A percentile compares a stretch with the other conserved stretches of the same genome.
These are phyloP conservation scores for Panaeolus cyanescens DNA, from an alignment of 768 basidiomycete species.

Conservation along the genomic window DNA sequence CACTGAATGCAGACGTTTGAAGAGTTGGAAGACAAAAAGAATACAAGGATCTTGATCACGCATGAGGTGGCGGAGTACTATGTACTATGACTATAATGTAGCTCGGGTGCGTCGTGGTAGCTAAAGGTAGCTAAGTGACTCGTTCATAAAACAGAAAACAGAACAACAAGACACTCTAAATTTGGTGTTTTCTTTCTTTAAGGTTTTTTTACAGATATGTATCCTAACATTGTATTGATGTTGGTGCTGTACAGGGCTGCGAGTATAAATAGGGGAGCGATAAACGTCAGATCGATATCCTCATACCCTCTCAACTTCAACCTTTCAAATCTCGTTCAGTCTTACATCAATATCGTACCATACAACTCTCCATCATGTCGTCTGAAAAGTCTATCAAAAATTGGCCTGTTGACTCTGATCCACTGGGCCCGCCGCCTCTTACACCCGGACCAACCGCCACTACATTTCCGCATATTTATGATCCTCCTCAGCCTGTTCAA, in stretches of 20 bases:
- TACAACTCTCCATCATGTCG: background rate
- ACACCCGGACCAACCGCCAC: background rate
- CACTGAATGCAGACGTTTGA: background rate
- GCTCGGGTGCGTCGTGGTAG: too few species aligned
- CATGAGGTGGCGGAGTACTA: background rate
- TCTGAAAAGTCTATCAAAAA: background rate
- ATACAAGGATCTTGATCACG: background rate
- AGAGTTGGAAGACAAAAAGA: background rate
- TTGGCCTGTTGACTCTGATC: background rate
- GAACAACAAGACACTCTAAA: background rate
- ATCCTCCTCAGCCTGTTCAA: background rate
- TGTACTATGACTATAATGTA: too few species aligned
- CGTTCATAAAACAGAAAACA: too few species aligned
- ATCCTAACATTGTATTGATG: background rate
- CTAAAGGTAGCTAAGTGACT: too few species aligned
- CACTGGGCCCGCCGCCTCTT: background rate
- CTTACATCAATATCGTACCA: background rate
- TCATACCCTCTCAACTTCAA: background rate
- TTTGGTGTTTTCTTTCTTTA: background rate
- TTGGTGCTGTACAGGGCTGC: background rate
- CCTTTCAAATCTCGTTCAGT: background rate
- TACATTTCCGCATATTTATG: background rate
- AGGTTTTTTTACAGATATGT: too few species aligned
- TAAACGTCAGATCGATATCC: background rate
- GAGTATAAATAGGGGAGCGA: background rate